Conservation (phyloP, 208 protist genomes). For the Trichomonas vaginalis region DNA sequence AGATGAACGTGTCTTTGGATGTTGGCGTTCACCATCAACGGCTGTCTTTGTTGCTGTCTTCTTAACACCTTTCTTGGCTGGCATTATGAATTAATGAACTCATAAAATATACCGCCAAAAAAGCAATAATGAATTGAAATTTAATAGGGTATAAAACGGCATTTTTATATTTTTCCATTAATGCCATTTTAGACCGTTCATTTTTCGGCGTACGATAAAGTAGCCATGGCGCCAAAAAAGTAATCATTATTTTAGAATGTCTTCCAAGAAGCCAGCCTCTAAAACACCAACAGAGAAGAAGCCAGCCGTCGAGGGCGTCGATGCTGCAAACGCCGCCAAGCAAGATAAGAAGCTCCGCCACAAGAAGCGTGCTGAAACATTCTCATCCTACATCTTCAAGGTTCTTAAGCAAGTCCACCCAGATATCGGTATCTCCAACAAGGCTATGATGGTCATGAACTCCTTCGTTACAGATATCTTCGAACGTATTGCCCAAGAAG, state of each 20-base stretch:
- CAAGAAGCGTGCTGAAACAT: conserved; percentile 61
- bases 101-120: conserved; percentile 19
- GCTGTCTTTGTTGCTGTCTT: conserved; percentile 14
- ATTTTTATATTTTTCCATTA: neutral
- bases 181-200: neutral
- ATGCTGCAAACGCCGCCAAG: neutral
- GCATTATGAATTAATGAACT: neutral
- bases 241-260: neutral
- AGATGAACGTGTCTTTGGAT: neutral
- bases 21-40: neutral
- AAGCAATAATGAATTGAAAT: neutral
- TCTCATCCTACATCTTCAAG: conserved; percentile 72
- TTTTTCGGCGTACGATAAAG: neutral
- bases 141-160: neutral
- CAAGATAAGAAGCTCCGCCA: conserved; percentile 19
- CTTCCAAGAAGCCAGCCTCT: conserved; percentile 3
- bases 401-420: conserved; percentile 84
- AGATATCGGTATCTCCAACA: conserved; percentile 79
- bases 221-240: neutral
- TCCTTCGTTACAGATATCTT: conserved; percentile 79
- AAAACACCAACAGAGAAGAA: conserved; percentile 15
- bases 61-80: conserved; percentile 10
- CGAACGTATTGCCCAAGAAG: conserved; percentile 79
- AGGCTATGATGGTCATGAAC: conserved; percentile 91
- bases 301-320: neutral